Conservation (phyloP, 805 yeast genomes). For the Pichia ethanolica region DNA sequence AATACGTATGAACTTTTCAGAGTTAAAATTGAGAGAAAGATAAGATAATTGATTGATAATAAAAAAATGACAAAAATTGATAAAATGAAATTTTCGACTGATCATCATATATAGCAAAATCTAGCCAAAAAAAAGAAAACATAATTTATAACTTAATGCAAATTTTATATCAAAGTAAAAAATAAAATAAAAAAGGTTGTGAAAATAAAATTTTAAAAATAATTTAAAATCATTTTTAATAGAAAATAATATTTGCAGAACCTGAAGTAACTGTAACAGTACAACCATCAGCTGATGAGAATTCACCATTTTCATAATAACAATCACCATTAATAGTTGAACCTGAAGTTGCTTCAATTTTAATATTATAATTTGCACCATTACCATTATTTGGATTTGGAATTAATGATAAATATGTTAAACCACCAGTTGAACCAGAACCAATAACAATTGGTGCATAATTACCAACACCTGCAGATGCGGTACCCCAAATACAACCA, state of each 20-base stretch:
- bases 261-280: conserved; percentile 87
- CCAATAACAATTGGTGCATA: conserved; percentile 79
- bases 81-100: too few species aligned
- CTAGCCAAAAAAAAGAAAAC: too few species aligned
- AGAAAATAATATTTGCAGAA: conserved; percentile 75
- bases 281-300: conserved; percentile 79
- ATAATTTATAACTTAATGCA: too few species aligned
- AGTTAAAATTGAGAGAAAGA: too few species aligned
- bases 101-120: too few species aligned
- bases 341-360: conserved; percentile 67
- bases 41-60: too few species aligned
- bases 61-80: too few species aligned
- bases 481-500: conserved; percentile 67
- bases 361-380: conserved; percentile 60
- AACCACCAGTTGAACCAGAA: conserved; percentile 56
- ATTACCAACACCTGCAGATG: conserved; percentile 58
- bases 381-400: conserved; percentile 67
- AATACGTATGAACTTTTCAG: too few species aligned
- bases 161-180: too few species aligned
- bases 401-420: conserved; percentile 61
- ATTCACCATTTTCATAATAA: conserved; percentile 68
- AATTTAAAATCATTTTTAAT: conserved; percentile 20
- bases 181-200: too few species aligned
- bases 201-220: too few species aligned
- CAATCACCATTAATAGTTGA: conserved; percentile 69